Evolutionary conservation across 1,284 basidiomycete species (phyloP), one percentile per base, ranked within the genome.

Genomic region (Filobasidium uniguttulatum): DNA sequence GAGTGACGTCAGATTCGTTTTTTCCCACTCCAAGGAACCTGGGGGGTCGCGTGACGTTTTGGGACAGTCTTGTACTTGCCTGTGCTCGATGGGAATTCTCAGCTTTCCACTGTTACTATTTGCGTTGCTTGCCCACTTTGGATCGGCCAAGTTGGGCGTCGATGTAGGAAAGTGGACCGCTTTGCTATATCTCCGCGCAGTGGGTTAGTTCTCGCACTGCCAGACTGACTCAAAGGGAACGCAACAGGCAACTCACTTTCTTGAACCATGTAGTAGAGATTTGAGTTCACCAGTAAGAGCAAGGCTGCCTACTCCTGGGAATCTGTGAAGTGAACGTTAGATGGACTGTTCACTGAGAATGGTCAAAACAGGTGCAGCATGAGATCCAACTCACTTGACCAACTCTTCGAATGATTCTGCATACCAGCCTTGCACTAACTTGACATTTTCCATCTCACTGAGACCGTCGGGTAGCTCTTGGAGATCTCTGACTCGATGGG

Each of bases 361-460:
- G n/a, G n/a, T n/a, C n/a, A n/a, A n/a, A n/a, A n/a, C 20, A 8
- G 14, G 23, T 41, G 38, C 38, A 12, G 19, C 22, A 5, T 22
- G 14, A 15, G 14, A 26, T 15, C 5, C 3, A 19, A 31, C 36
- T 45, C 28, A 43, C 40, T 43, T 43, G 40, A 43, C 26, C 26
- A 43, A n/a, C 26, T 43, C 90, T 76, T 97, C 86, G 63, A 98
- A 98, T 15, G 87, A 91, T 72, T 98, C 88, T 0, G 91, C 93
- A 65, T 98, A 98, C 93, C 93, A 98, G 63, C 94, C 83, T 73
- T 93, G 93, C 57, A 98, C 93, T 63, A 86, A 89, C 57, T 83
- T 80, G 58, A 98, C 97, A 43, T 84, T 87, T 0, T 85, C 81
- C 91, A 94, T 96, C 52, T 81, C 79, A 61, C 82, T 83, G 54